Conservation (phyloP, 1,284 basidiomycete species). For the Caloboletus inedulis region DNA sequence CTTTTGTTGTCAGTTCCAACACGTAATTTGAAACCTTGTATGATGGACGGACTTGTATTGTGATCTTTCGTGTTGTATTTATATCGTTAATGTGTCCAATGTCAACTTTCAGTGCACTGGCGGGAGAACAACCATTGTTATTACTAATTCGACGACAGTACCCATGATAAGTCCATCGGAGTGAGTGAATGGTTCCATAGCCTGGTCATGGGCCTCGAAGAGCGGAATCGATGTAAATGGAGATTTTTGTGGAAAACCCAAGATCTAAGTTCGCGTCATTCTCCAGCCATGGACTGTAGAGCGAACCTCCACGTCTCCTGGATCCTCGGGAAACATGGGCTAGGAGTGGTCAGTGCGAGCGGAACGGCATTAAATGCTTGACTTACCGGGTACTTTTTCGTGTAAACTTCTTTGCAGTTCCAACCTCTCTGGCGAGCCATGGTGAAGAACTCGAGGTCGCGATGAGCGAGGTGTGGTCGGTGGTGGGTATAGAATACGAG, state of each 20-base stretch:
- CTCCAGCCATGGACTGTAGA: constrained; percentile 79
- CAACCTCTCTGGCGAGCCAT: constrained; percentile 70
- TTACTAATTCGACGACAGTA: background rate
- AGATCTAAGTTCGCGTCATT: constrained; percentile 36
- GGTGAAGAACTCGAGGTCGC: constrained; percentile 82
- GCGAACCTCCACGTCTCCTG: constrained; percentile 71
- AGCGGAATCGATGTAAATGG: background rate
- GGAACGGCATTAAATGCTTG: background rate
- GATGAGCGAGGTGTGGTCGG: constrained; percentile 78
- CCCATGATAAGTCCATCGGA: background rate
- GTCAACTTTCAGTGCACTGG: background rate
- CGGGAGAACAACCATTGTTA: background rate
- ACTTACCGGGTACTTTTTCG: constrained; percentile 60
- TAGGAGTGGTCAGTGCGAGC: constrained; percentile 28
- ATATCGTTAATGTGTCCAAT: background rate
- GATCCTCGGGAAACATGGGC: constrained; percentile 88
- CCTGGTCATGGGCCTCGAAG: background rate
- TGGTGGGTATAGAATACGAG: constrained; percentile 95
- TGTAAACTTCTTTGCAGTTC: constrained; percentile 72
- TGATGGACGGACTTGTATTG: constrained; percentile 1
- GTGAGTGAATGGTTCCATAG: too few relatives aligned
- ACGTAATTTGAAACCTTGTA: background rate
- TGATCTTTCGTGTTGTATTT: background rate
- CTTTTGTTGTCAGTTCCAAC: background rate
- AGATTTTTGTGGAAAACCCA: background rate